Evolutionary conservation across 2,329 filamentous ascomycete species (phyloP).

Genomic region (Fusarium sp.): DNA sequence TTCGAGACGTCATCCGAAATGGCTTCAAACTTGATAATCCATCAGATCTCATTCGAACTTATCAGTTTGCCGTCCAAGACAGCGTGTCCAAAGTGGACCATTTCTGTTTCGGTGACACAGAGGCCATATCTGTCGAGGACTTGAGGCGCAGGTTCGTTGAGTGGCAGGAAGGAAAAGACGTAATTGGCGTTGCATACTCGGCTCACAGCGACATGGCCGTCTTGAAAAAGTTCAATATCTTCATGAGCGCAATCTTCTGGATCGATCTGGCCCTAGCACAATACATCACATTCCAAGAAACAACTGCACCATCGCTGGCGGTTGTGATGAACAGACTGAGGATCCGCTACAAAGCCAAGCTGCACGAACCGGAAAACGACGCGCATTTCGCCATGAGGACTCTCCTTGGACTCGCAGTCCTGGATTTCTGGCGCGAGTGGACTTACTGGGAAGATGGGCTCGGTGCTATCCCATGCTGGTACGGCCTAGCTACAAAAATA

Average conservation of each 20-base stretch:
- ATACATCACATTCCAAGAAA: neutral
- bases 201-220: neutral
- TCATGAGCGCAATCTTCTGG: neutral
- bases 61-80: conserved; percentile 7
- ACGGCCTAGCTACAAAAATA: conserved; percentile 2
- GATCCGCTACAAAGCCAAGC: neutral
- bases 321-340: neutral
- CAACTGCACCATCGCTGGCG: neutral
- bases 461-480: neutral
- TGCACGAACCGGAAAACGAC: conserved; percentile 42
- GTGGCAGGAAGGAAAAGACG: neutral
- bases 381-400: conserved; percentile 46
- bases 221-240: neutral
- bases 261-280: conserved; percentile 8
- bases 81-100: neutral
- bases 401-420: conserved; percentile 51
- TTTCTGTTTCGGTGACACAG: conserved; percentile 9
- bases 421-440: conserved; percentile 45
- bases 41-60: neutral
- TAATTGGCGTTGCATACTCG: conserved; percentile 2
- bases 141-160: neutral
- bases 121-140: neutral
- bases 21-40: neutral
- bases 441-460: neutral
- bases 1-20: neutral